These are phyloP conservation scores for Blastomyces gilchristii DNA, from an alignment of 2,329 filamentous ascomycete genomes.

Conservation along the genomic window DNA sequence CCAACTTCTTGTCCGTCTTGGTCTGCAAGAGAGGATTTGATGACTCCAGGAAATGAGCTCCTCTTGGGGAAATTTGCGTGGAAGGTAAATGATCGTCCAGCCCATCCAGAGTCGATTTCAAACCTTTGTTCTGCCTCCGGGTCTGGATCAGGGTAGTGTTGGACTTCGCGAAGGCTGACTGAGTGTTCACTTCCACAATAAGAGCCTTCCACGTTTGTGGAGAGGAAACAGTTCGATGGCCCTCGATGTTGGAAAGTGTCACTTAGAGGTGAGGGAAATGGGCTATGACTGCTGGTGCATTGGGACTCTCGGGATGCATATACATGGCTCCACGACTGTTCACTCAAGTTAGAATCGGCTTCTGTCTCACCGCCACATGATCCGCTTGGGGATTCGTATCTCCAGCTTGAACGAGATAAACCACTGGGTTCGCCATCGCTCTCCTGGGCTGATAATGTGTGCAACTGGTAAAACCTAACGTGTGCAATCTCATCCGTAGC, in stretches of 20 bases:
- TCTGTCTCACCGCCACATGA: slow-evolving; percentile 14
- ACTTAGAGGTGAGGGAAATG: slow-evolving; percentile 10
- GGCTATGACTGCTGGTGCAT: slow-evolving; percentile 7
- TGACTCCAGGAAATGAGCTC: background rate
- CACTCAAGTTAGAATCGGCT: slow-evolving; percentile 13
- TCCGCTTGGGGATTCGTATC: slow-evolving; percentile 14
- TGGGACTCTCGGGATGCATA: slow-evolving; percentile 2
- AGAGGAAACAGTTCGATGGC: slow-evolving; percentile 5
- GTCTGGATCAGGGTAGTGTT: slow-evolving; percentile 18
- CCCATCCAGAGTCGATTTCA: background rate
- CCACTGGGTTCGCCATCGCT: slow-evolving; percentile 4
- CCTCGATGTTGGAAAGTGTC: slow-evolving; percentile 10
- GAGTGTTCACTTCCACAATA: slow-evolving; percentile 15
- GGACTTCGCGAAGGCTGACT: slow-evolving; percentile 16
- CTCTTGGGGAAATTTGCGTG: background rate
- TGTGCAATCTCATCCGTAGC: slow-evolving; percentile 8
- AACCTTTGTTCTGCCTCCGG: slow-evolving; percentile 13
- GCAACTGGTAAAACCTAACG: slow-evolving; percentile 2
- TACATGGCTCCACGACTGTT: slow-evolving; percentile 13
- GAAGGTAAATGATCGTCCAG: background rate
- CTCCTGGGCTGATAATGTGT: background rate
- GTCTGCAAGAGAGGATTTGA: background rate
- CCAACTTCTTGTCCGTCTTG: background rate
- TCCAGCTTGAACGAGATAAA: background rate
- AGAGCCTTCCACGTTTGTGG: slow-evolving; percentile 10